phyloP scores from a whole-genome alignment of 148 eudicot genomes.

The Vaccinium macrocarpon region DNA sequence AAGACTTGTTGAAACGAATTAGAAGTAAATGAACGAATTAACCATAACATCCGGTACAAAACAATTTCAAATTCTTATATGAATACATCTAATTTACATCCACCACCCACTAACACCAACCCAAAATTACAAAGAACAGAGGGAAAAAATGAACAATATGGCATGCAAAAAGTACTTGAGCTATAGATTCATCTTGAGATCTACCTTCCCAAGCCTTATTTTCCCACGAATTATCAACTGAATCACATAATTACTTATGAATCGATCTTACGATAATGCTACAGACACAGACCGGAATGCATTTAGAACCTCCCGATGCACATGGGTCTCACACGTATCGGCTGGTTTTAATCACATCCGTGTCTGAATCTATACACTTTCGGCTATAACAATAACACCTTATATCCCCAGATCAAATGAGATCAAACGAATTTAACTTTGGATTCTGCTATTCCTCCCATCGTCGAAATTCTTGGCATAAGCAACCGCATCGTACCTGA shows the following conservation, averaged over 20 bases:
- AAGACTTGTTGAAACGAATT: neutral
- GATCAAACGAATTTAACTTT: neutral
- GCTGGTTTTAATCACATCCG: too few species aligned
- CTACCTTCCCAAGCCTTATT: conserved; percentile 4
- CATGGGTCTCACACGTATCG: too few species aligned
- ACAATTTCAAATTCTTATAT: neutral
- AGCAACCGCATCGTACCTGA: conserved; percentile 22
- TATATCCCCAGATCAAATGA: neutral
- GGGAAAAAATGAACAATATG: neutral
- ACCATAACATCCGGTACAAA: neutral
- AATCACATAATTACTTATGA: neutral
- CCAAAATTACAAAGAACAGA: neutral
- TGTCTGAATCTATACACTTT: too few species aligned
- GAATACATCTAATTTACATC: neutral
- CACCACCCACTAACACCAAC: neutral
- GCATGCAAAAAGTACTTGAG: neutral
- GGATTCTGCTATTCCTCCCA: neutral
- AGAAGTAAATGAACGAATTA: neutral
- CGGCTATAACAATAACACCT: too few species aligned
- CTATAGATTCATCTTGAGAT: too few species aligned
- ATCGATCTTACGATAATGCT: too few species aligned
- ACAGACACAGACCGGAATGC: too few species aligned
- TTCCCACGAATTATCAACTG: neutral
- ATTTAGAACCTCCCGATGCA: too few species aligned
- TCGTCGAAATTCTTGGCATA: conserved; percentile 18